Evolutionary conservation across 495 filamentous ascomycete genomes (phyloP).

Genomic region (Aspergillus haitiensis): DNA sequence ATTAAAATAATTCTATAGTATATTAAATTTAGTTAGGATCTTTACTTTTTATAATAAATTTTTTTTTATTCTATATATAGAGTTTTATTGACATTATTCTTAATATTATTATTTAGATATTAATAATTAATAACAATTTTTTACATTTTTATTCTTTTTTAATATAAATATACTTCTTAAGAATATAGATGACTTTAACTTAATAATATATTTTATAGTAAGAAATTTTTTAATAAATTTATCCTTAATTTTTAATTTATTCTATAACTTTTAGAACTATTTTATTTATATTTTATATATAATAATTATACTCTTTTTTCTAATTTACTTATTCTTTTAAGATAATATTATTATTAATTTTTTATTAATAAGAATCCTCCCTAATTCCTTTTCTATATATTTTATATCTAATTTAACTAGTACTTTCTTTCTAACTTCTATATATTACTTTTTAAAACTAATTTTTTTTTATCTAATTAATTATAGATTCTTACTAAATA

Average conservation of each 20-base stretch:
- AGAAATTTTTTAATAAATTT: not conserved
- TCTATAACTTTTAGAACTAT: not conserved
- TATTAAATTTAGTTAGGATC: constrained; percentile 11
- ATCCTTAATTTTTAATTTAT: not conserved
- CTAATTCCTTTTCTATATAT: not conserved
- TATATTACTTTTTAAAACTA: not conserved
- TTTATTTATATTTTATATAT: not conserved
- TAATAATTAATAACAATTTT: too few species aligned
- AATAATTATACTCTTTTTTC: not conserved
- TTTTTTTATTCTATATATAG: constrained; percentile 13
- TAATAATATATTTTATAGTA: too few species aligned
- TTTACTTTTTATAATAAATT: constrained; percentile 3
- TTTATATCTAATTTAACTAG: not conserved
- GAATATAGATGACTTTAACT: too few species aligned
- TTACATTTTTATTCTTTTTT: too few species aligned
- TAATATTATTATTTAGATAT: too few species aligned
- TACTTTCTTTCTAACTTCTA: too few species aligned
- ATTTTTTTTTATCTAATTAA: not conserved
- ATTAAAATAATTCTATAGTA: constrained; percentile 11
- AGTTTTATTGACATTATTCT: constrained; percentile 8
- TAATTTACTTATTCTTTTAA: not conserved
- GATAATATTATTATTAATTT: not conserved
- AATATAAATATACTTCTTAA: too few species aligned
- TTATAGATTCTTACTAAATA: not conserved
- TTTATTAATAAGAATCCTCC: not conserved